Conservation (phyloP, 805 yeast species). For the Candida sonorensis region DNA sequence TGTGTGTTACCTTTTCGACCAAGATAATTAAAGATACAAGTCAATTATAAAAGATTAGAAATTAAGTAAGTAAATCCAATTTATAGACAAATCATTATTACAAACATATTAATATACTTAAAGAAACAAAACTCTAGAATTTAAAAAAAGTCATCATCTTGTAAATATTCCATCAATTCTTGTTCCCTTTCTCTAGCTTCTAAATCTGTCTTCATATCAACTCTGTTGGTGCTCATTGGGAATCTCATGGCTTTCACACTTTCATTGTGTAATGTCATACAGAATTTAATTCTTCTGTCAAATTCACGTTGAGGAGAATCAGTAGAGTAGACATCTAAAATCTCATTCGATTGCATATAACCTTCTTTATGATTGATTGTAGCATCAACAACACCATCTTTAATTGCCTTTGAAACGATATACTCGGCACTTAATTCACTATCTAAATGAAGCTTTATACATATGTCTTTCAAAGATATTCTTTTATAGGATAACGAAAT, state of each 20-base stretch:
- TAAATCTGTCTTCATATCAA: slow-evolving; percentile 43
- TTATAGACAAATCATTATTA: no score
- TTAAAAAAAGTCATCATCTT: slow-evolving; percentile 42
- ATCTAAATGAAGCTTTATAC: slow-evolving; percentile 85
- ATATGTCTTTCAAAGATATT: slow-evolving; percentile 88
- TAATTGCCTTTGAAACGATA: slow-evolving; percentile 91
- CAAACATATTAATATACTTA: no score
- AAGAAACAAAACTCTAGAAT: neutral
- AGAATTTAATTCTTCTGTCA: slow-evolving; percentile 90
- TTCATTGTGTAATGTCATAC: slow-evolving; percentile 84
- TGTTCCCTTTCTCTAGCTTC: slow-evolving; percentile 53
- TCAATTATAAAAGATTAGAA: no score
- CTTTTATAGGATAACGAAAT: slow-evolving; percentile 86
- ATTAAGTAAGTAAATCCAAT: no score
- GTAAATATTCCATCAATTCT: slow-evolving; percentile 29
- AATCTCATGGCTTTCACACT: slow-evolving; percentile 93
- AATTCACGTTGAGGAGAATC: slow-evolving; percentile 79
- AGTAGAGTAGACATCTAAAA: slow-evolving; percentile 81
- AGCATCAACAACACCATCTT: slow-evolving; percentile 97
- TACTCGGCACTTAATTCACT: slow-evolving; percentile 95
- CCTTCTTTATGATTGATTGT: slow-evolving; percentile 86
- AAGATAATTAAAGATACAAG: no score
- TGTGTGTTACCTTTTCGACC: no score
- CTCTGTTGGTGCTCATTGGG: slow-evolving; percentile 53
- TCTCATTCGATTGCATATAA: slow-evolving; percentile 83